Evolutionary conservation across 805 yeast species (phyloP).

Genomic region (Tetrapisispora arboricola): DNA sequence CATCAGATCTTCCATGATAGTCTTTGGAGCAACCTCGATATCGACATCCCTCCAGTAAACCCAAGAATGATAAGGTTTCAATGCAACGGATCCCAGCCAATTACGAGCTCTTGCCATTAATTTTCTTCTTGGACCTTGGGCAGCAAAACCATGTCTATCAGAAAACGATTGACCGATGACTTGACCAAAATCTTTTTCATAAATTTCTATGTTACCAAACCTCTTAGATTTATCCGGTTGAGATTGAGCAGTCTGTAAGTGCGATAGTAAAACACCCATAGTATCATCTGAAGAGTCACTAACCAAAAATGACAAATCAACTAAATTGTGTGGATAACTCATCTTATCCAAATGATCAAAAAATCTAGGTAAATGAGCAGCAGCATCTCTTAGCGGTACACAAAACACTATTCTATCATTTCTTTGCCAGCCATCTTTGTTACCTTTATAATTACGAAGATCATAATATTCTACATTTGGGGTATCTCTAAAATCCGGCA

Average conservation of each 20-base stretch:
- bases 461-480: conserved; percentile 60
- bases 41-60: conserved; percentile 88
- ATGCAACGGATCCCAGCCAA: conserved; percentile 66
- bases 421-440: conserved; percentile 67
- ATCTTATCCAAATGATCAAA: conserved; percentile 70
- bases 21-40: conserved; percentile 71
- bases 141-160: conserved; percentile 76
- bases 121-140: conserved; percentile 75
- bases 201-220: conserved; percentile 80
- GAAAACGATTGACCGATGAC: conserved; percentile 75
- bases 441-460: conserved; percentile 51
- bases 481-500: conserved; percentile 29
- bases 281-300: conserved; percentile 88
- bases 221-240: conserved; percentile 50
- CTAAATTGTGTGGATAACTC: conserved; percentile 78
- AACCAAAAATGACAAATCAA: conserved; percentile 77
- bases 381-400: conserved; percentile 89
- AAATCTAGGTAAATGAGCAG: conserved; percentile 81
- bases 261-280: conserved; percentile 50
- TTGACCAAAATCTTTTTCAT: conserved; percentile 87
- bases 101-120: conserved; percentile 82
- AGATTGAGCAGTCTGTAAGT: conserved; percentile 53
- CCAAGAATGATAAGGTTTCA: conserved; percentile 82
- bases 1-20: conserved; percentile 67
- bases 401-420: conserved; percentile 73